phyloP scores from a whole-genome alignment of 108 stramenopile genomes.

The Cyclotella choctawhatcheeana region DNA sequence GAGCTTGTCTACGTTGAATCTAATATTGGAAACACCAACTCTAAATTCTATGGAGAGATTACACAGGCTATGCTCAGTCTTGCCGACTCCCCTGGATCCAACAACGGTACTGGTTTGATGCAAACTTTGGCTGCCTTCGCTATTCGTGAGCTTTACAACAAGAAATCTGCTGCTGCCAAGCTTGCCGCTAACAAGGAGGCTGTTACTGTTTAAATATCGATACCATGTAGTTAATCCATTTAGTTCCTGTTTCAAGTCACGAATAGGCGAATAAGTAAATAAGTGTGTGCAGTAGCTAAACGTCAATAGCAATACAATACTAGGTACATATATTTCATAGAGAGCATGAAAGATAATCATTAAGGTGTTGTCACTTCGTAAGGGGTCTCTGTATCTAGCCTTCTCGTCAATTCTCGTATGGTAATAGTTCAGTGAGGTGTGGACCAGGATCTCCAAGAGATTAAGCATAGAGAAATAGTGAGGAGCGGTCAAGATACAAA shows the following conservation, averaged over 20 bases:
- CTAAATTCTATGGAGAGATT: slow-evolving; percentile 96
- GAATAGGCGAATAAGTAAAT: no score
- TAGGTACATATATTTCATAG: no score
- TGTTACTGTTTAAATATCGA: slow-evolving; percentile 45
- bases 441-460: no score
- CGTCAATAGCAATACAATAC: no score
- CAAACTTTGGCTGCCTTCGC: slow-evolving; percentile 97
- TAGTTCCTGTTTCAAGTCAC: not conserved
- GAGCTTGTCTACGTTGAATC: slow-evolving; percentile 95
- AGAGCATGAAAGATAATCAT: no score
- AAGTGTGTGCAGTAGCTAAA: no score
- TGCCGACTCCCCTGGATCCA: slow-evolving; percentile 92
- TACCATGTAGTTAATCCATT: not conserved
- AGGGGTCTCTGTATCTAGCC: no score
- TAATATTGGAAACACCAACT: slow-evolving; percentile 90
- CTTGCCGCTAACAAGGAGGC: slow-evolving; percentile 52
- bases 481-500: no score
- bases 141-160: slow-evolving; percentile 95
- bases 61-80: slow-evolving; percentile 95
- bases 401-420: no score
- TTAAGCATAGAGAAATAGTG: no score
- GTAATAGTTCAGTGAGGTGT: no score
- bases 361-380: no score
- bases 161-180: slow-evolving; percentile 81
- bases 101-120: slow-evolving; percentile 98